A percentile compares a stretch with the other conserved stretches of the same genome.
phyloP scores from a whole-genome alignment of 1,139 yeast species.

The Schizosaccharomyces versatilis region DNA sequence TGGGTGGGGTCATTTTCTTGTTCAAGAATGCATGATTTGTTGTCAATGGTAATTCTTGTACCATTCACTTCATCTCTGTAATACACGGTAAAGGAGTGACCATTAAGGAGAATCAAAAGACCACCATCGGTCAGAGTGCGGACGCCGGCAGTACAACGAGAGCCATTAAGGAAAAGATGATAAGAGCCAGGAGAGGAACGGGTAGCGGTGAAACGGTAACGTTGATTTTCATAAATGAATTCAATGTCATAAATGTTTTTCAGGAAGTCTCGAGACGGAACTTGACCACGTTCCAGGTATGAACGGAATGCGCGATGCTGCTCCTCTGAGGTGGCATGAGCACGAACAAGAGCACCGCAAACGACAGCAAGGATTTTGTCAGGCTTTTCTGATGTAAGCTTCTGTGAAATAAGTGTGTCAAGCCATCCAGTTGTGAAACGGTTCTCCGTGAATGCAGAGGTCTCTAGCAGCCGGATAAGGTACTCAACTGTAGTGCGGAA shows the following conservation, averaged over 20 bases:
- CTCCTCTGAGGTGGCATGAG: constrained; percentile 58
- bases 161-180: constrained; percentile 80
- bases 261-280: constrained; percentile 56
- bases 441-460: constrained; percentile 88
- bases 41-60: constrained; percentile 84
- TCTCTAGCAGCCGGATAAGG: constrained; percentile 76
- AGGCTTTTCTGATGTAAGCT: constrained; percentile 90
- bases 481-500: constrained; percentile 95
- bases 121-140: constrained; percentile 87
- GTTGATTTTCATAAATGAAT: constrained; percentile 79
- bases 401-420: constrained; percentile 81
- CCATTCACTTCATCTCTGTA: constrained; percentile 96
- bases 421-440: constrained; percentile 97
- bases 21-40: constrained; percentile 82
- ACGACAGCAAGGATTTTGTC: constrained; percentile 74
- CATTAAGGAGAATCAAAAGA: constrained; percentile 62
- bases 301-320: constrained; percentile 45
- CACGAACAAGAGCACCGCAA: constrained; percentile 93
- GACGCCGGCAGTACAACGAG: constrained; percentile 70
- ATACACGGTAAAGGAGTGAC: constrained; percentile 82
- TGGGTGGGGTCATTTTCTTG: constrained; percentile 96
- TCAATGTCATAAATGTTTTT: constrained; percentile 81
- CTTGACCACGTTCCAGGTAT: constrained; percentile 84
- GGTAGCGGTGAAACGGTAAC: constrained; percentile 88
- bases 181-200: constrained; percentile 68